A percentile compares a stretch with the other conserved stretches of the same genome.
Evolutionary conservation across 2,329 filamentous ascomycete genomes (phyloP).

Genomic region (Ascochyta rabiei): DNA sequence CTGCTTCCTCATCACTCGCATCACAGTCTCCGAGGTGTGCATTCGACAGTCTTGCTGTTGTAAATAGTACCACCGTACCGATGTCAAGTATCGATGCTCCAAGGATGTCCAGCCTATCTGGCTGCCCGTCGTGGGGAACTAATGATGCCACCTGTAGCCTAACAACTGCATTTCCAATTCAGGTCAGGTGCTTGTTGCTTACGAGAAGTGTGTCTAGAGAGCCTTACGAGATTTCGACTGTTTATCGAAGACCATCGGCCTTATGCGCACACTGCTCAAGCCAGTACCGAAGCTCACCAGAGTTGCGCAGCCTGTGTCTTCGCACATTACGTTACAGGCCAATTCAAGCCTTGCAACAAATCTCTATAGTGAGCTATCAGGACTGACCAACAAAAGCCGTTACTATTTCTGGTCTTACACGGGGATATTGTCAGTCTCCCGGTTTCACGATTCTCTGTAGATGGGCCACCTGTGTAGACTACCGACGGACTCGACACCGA

Average conservation of each 20-base stretch:
- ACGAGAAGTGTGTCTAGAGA: background rate
- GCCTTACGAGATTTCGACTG: background rate
- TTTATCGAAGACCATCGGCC: background rate
- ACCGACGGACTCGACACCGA: slow-evolving; percentile 17
- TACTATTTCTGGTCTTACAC: slow-evolving; percentile 26
- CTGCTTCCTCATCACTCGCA: background rate
- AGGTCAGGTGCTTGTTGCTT: background rate
- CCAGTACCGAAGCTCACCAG: background rate
- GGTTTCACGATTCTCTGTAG: slow-evolving; percentile 16
- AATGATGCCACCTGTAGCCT: background rate
- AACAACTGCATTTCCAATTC: background rate
- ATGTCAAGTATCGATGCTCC: too few species aligned
- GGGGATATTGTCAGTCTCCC: slow-evolving; percentile 16
- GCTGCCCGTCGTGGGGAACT: background rate
- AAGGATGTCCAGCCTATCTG: background rate
- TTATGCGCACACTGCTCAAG: background rate
- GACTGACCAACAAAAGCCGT: background rate
- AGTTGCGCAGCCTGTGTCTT: background rate
- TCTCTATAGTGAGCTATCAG: background rate
- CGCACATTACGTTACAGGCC: background rate
- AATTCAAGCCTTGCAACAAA: background rate
- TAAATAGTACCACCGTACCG: background rate
- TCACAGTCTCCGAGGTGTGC: background rate
- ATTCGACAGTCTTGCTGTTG: background rate
- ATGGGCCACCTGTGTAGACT: slow-evolving; percentile 20